A percentile compares a stretch with the other conserved stretches of the same genome.
phyloP scores from a whole-genome alignment of 2,329 filamentous ascomycete genomes.

The Trichoderma hamatum region DNA sequence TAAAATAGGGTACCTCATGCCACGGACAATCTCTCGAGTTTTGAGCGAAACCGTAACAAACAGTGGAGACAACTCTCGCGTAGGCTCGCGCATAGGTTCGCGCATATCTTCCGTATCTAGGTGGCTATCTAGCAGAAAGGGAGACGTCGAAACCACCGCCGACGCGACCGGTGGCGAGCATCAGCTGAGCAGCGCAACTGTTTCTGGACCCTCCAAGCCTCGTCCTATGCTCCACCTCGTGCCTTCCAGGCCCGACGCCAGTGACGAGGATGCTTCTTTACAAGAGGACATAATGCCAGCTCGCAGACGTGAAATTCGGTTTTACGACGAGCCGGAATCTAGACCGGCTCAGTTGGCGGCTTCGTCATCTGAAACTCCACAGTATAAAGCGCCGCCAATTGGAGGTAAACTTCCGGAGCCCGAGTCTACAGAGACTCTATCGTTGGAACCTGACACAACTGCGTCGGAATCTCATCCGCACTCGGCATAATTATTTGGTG shows the following conservation, averaged over 20 bases:
- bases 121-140: slow-evolving; percentile 67
- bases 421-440: neutral
- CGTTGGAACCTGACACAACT: neutral
- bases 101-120: slow-evolving; percentile 10
- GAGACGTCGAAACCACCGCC: neutral
- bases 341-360: neutral
- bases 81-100: neutral
- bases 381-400: neutral
- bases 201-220: neutral
- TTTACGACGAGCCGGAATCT: slow-evolving; percentile 17
- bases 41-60: slow-evolving; percentile 32
- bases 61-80: slow-evolving; percentile 26
- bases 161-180: neutral
- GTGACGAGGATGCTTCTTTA: neutral
- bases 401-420: neutral
- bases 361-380: neutral
- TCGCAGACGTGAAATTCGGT: slow-evolving; percentile 18
- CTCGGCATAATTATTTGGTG: too few species aligned
- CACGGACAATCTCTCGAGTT: slow-evolving; percentile 57
- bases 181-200: neutral
- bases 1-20: slow-evolving; percentile 66
- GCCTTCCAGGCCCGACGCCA: too few species aligned
- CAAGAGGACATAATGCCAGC: slow-evolving; percentile 16
- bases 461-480: too few species aligned
- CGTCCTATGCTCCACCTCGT: neutral